Evolutionary conservation across 2,329 filamentous ascomycete genomes (phyloP), one percentile per base, ranked within the genome.

Genomic region (Podosphaera aphanis): DNA sequence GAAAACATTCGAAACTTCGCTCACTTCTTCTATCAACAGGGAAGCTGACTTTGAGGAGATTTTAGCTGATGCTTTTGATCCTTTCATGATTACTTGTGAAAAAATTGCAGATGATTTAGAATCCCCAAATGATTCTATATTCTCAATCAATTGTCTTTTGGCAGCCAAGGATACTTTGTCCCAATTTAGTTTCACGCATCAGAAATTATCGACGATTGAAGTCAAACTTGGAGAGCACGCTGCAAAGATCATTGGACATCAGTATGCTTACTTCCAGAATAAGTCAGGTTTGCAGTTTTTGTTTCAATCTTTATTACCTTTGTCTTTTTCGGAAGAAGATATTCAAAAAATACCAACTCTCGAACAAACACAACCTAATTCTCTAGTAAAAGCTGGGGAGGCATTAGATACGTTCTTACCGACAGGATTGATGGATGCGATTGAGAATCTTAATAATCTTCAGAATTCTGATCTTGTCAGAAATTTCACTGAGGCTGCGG

Each of bases 401-500:
- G 71, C 70, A 36, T 67, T 98, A 5, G 90, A 98, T 57, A 77
- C 84, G 49, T 98, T 95, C 63, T 66, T 98, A 20, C 86, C 90
- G 0, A 92, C 84, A 1, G 90, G 88, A 2, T 69, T 93, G 25
- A 88, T 94, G 68, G 90, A 98, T 59, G 86, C 86, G 2, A 76
- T 83, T 54, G 81, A 90, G 44, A 83, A 84, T 49, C 62, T 95
- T 21, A 79, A 78, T 51, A 67, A 73, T 37, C 63, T 98, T 1
- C 76, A 80, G 50, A 81, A 83, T 55, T 73, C 80, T 1, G 69
- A 68, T 10, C 64, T 93, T 47, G 79, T 80, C 13, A 73, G 83
- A 42, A 68, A 77, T 41, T 73, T 93, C 43, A 90, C 83, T 0
- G 83, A 92, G 54, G 74, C 81, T 51, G 88, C 86, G 0, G 82